Conservation (phyloP, 805 yeast genomes). For the Metschnikowia henanensis region DNA sequence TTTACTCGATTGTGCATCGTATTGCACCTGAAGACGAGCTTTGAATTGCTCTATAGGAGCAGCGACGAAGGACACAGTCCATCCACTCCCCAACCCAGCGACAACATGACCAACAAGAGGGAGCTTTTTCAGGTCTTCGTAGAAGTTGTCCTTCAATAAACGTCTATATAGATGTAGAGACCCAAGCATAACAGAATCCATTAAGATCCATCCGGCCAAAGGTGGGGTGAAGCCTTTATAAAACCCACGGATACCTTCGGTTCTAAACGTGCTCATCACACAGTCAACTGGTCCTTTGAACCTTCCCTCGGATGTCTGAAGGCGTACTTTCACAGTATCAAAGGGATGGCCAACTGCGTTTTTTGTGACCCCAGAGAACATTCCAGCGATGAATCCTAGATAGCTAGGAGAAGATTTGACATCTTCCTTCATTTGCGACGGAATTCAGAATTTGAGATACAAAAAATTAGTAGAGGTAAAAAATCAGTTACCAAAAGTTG, state of each 20-base stretch:
- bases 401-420: slow-evolving; percentile 44
- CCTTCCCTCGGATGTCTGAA: slow-evolving; percentile 62
- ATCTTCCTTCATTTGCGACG: background rate
- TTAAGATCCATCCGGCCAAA: slow-evolving; percentile 86
- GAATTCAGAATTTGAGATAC: too few relatives aligned
- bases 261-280: slow-evolving; percentile 62
- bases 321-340: slow-evolving; percentile 84
- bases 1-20: slow-evolving; percentile 66
- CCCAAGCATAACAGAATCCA: slow-evolving; percentile 92
- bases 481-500: background rate
- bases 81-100: slow-evolving; percentile 83
- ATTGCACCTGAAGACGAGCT: slow-evolving; percentile 87
- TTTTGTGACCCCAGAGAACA: slow-evolving; percentile 83
- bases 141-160: slow-evolving; percentile 62
- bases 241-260: slow-evolving; percentile 78
- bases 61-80: slow-evolving; percentile 94
- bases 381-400: slow-evolving; percentile 86
- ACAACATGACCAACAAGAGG: slow-evolving; percentile 74
- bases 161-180: slow-evolving; percentile 77
- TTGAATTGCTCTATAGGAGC: slow-evolving; percentile 91
- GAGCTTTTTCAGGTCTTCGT: slow-evolving; percentile 57
- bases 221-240: slow-evolving; percentile 95
- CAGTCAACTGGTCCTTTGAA: slow-evolving; percentile 86
- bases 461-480: too few relatives aligned
- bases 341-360: slow-evolving; percentile 93